Percentiles rank a stretch among this genome's conserved stretches.
These are phyloP conservation scores for Fusarium sp. DNA, from an alignment of 2,329 filamentous ascomycete species.

Conservation along the genomic window DNA sequence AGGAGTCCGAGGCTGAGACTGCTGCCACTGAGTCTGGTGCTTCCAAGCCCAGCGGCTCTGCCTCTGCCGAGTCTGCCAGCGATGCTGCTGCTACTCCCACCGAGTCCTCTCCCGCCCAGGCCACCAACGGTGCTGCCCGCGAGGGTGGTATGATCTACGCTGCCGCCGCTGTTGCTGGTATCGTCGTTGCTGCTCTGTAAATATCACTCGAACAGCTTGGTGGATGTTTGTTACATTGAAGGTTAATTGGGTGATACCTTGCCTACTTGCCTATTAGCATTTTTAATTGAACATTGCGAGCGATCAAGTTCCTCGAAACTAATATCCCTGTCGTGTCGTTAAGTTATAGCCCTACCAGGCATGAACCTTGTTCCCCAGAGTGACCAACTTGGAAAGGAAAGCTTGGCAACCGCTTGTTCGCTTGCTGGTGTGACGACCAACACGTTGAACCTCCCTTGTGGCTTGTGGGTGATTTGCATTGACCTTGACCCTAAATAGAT, in stretches of 20 bases:
- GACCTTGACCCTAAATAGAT: background rate
- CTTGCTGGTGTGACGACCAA: background rate
- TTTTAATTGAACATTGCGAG: conserved; percentile 10
- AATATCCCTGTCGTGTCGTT: background rate
- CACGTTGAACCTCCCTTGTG: background rate
- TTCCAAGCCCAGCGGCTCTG: background rate
- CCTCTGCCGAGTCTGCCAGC: conserved; percentile 3
- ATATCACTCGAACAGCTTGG: background rate
- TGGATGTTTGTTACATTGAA: background rate
- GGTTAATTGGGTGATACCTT: background rate
- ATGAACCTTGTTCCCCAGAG: background rate
- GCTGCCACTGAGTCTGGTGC: background rate
- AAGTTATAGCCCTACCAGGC: background rate
- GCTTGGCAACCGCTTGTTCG: background rate
- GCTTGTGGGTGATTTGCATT: background rate
- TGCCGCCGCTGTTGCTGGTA: conserved; percentile 44
- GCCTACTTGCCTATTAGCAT: background rate
- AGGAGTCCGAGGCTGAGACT: conserved; percentile 12
- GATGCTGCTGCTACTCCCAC: conserved; percentile 5
- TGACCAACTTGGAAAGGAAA: background rate
- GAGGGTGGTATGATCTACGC: conserved; percentile 44
- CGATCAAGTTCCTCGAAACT: background rate
- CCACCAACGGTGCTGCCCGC: conserved; percentile 36
- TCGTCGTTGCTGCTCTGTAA: conserved; percentile 46
- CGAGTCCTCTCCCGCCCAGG: conserved; percentile 2